Base-by-base conservation (phyloP, 192 early-diverging fungal genomes). In the Dissophora ornata region DNA sequence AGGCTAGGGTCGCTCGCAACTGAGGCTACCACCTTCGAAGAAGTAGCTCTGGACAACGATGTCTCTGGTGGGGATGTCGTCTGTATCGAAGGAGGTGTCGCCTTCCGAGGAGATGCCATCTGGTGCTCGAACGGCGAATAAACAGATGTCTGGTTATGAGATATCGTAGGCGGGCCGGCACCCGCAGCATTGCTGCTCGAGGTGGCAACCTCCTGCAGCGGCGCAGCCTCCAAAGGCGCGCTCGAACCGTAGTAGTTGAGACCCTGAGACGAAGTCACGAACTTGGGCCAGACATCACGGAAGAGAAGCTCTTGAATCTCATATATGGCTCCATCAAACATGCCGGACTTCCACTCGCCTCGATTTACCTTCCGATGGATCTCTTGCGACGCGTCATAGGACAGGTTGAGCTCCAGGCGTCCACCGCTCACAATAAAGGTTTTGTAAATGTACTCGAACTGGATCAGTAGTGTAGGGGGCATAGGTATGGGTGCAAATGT, bases 281-380 rank as follows among this genome's bases (percentile, higher is more conserved):
- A 77, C 41, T 77, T 77, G 4, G 73, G 73, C 73, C 73, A 77
- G 15, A 77, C 73, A 51, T 77, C 73, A 12, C 73, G 64, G 53
- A 77, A 77, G 11, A 77, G 45, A 1, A 77, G 52, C 30, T 77
- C 73, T 28, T 77, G 73, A 29, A 77, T 50, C 64, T 77, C 73
- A 36, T 50, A 60, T 11, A 67, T 58, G 4, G 73, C 73, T 0
- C 58, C 47, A 40, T 77, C 73, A 62, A 77, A 77, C 58, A 77
- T 62, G 1, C 73, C 54, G 6, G 73, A 77, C 3, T 38, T 7
- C 73, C 73, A 77, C 6, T 77, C 73, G 7, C 57, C 54, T 28
- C 38, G 30, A 19, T 29, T 40, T 2, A 64, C 73, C 45, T 34
- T 60, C 34, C 42, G 54, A 26, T 77, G 73, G 33, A 77, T 59